Percentiles rank a stretch among this genome's conserved stretches.
These are phyloP conservation scores for Mesembryanthemum crystallinum DNA, from an alignment of 148 eudicot genomes.

Conservation along the genomic window DNA sequence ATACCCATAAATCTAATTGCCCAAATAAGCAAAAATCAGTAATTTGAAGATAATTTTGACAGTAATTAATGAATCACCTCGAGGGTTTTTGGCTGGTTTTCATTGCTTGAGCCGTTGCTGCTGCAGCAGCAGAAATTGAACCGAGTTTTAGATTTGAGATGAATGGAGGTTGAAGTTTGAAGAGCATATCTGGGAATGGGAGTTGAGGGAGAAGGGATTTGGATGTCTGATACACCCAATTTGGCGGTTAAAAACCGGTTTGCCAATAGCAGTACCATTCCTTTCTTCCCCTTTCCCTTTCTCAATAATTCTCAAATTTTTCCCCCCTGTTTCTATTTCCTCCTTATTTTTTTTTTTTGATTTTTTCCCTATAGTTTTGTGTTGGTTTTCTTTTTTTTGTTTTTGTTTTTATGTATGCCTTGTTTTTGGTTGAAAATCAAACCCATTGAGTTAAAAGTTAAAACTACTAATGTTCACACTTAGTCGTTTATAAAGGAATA, in stretches of 20 bases:
- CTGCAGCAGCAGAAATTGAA: conserved; percentile 9
- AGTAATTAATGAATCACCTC: conserved; percentile 7
- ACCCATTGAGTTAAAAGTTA: too few species aligned
- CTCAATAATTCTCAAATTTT: not conserved
- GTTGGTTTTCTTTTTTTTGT: too few species aligned
- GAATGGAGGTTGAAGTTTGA: not conserved
- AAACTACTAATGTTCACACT: too few species aligned
- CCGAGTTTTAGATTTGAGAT: conserved; percentile 9
- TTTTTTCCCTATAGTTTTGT: too few species aligned
- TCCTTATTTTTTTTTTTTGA: too few species aligned
- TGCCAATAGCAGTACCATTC: not conserved
- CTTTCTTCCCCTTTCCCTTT: not conserved
- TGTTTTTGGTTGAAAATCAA: too few species aligned
- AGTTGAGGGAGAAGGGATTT: not conserved
- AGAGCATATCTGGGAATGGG: not conserved
- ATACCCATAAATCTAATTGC: not conserved
- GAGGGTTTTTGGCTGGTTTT: conserved; percentile 10
- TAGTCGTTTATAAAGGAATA: too few species aligned
- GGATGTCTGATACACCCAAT: not conserved
- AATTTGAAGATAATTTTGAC: not conserved
- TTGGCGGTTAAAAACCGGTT: conserved; percentile 7
- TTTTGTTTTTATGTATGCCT: too few species aligned
- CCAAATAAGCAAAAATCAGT: not conserved
- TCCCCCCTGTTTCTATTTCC: too few species aligned
- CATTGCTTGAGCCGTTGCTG: conserved; percentile 17